A percentile compares a stretch with the other conserved stretches of the same genome.
Conservation (phyloP, 768 basidiomycete species). For the Crucibulum laeve region DNA sequence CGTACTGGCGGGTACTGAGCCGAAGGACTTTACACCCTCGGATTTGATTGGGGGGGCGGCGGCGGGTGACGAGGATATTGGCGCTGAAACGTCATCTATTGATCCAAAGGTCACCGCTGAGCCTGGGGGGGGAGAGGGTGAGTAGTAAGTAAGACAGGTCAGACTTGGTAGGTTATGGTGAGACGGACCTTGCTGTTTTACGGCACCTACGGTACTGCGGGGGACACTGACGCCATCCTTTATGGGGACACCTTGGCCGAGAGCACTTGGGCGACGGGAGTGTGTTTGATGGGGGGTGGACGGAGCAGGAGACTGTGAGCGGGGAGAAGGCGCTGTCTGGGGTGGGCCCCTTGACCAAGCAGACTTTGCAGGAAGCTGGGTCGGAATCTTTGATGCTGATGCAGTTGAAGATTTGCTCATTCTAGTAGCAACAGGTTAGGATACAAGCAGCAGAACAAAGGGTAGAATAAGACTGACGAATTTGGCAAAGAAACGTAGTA, state of each 20-base stretch:
- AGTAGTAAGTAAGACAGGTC: constrained; percentile 8
- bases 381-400: constrained; percentile 66
- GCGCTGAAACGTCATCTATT: constrained; percentile 75
- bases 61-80: constrained; percentile 82
- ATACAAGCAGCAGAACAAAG: constrained; percentile 7
- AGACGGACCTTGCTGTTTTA: constrained; percentile 57
- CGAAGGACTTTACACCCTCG: constrained; percentile 78
- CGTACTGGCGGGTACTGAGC: constrained; percentile 62
- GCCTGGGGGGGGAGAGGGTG: constrained; percentile 28
- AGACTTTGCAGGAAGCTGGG: constrained; percentile 75
- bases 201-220: constrained; percentile 57
- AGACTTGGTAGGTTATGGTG: constrained; percentile 8
- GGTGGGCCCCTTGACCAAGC: constrained; percentile 93
- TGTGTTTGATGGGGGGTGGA: constrained; percentile 54
- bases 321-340: constrained; percentile 57
- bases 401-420: constrained; percentile 91
- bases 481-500: constrained; percentile 29
- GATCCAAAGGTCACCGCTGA: constrained; percentile 85
- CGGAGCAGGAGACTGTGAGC: constrained; percentile 76
- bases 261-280: constrained; percentile 74
- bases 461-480: constrained; percentile 31
- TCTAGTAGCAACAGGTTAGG: constrained; percentile 35
- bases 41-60: constrained; percentile 61
- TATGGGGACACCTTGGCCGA: constrained; percentile 66
- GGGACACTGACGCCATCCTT: constrained; percentile 79